Conservation (phyloP, 192 early-diverging fungal species). For the Rhizoclosmatium globosum region DNA sequence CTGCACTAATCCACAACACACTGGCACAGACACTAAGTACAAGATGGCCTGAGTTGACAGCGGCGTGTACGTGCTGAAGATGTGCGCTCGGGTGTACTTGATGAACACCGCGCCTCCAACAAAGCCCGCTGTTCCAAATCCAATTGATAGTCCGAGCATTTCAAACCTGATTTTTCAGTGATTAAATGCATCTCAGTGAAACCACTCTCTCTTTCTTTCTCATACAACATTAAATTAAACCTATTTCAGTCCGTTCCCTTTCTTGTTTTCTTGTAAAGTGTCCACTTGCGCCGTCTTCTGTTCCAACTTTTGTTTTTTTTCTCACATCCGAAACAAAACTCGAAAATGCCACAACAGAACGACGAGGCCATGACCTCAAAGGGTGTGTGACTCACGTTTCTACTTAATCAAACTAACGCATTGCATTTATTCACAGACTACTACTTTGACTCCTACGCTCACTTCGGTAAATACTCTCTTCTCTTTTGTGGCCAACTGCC, state of each 20-base stretch:
- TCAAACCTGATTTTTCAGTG: not conserved
- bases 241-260: too few species aligned
- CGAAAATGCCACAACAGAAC: not conserved
- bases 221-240: too few species aligned
- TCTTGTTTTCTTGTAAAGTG: too few species aligned
- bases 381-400: not conserved
- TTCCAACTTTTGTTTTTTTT: not conserved
- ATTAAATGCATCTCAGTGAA: too few species aligned
- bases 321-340: not conserved
- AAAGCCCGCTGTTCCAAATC: not conserved
- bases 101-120: not conserved
- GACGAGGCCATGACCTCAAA: conserved; percentile 17
- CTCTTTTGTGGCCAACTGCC: conserved; percentile 31
- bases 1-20: not conserved
- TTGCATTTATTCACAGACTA: conserved; percentile 52
- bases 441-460: conserved; percentile 99
- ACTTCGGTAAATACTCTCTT: conserved; percentile 73
- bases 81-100: not conserved
- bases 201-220: too few species aligned
- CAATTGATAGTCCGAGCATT: not conserved
- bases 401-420: not conserved
- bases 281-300: not conserved
- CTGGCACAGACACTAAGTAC: conserved; percentile 10
- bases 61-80: not conserved
- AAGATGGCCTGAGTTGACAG: conserved; percentile 9